Base-by-base conservation (phyloP, 106 monocot species). In the Allium sativum region DNA sequence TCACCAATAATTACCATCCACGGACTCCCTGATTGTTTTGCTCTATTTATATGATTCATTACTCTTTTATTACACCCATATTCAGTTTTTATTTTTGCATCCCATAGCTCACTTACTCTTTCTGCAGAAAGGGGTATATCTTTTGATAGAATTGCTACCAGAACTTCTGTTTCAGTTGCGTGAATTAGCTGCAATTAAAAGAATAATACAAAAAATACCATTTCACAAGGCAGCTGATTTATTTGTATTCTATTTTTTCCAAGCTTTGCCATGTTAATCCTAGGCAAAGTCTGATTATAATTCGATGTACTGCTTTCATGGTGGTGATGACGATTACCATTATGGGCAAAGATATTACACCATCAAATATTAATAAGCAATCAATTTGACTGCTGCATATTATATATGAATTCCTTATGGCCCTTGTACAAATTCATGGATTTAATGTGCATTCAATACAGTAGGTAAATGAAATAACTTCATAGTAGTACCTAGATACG, bases 121-220 rank as follows among this genome's bases (percentile, higher is more conserved):
- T 87, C 82, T 16, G 85, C 84, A 48, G 91, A 87, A 43, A 84
- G 45, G 12, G 68, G 45, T 6, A 98, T 77, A 56, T 88, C 91
- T 40, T 91, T 85, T 7, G 84, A 77, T 3, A 96, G 77, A 65
- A 87, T 80, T 8, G 87, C 89, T 51, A 91, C 96, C 63, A 91
- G 68, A 48, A 96, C 96, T 82, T 91, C 76, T 12, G 96, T 96
- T 56, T 96, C 90, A 1, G 96, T 87, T 15, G 90, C 71, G 14
- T 87, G 86, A 40, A 84, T 76, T 18, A 66, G 65, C 96, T 96
- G 73, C 15, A 42, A 69, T 44, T 66, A 31, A 31, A 31, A 31
- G 31, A 31, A 31, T 31, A 2, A 31, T 31, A 31, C 31, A 31
- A 2, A 31, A 31, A 31, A 31, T 31, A 31, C 5, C 31, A 31